Evolutionary conservation across 2,329 filamentous ascomycete species (phyloP), one percentile per base, ranked within the genome.

Genomic region (Phyllosticta citribraziliensis): DNA sequence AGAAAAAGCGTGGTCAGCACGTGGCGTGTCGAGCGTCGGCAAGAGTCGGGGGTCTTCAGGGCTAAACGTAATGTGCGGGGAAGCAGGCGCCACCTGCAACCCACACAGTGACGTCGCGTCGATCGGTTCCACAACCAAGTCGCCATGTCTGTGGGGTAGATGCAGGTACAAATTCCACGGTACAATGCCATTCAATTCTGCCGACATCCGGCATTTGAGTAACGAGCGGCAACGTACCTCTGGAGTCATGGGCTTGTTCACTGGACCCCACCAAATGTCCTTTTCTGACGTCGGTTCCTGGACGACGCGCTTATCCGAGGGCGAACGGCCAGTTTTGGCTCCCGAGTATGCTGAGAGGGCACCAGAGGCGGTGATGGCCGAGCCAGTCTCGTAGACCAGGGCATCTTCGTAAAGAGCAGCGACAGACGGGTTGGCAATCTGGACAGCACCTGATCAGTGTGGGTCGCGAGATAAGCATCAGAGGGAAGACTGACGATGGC

Each of bases 401-500:
- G 94, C 94, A 88, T 99, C 94, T 85, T 99, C 94, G 82, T 99
- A 99, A 66, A 99, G 87, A 63, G 92, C 88, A 66, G 94, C 88
- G 64, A 97, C 94, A 62, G 93, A 94, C 65, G 93, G 92, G 79
- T 99, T 97, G 79, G 91, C 89, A 70, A 87, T 82, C 83, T 86
- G 69, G 20, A 17, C 14, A 14, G 24, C 51, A n/a, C 10, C 27
- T 9, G 1, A 14, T 56, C 40, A 61, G 30, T 19, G 27, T 5
- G 24, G 40, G n/a, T 25, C 40, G 12, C 14, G 27, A 50, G 20
- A 30, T n/a, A 19, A 27, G 50, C 10, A 33, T 20, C 19, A 52
- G 8, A 40, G 17, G 56, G 55, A 62, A 56, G 56, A 65, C 89
- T 76, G 84, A 96, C 92, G 82, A 99, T 99, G 66, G 94, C 90